Evolutionary conservation across 306 rosid genomes (phyloP), one percentile per base, ranked within the genome.

Genomic region (Mimosa bimucronata): DNA sequence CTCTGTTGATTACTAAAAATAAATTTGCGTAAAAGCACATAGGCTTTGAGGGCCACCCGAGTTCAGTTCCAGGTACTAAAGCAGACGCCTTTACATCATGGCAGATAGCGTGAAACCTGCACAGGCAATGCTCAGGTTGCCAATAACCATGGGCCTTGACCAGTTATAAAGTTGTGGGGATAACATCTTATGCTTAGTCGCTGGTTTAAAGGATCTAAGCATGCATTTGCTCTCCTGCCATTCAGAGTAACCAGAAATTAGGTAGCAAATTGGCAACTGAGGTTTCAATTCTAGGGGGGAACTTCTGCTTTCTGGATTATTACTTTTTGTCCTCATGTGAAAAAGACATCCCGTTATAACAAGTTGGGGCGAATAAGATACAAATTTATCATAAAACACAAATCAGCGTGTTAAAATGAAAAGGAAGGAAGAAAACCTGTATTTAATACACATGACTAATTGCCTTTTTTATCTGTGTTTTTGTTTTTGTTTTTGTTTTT

Each of bases 201-300:
- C 87, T 78, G 90, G 89, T 90, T 90, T 87, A 88, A 90, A 86
- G 77, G 88, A 89, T 83, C 87, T 84, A 88, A 92, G 89, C 77
- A 85, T 66, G 89, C 92, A 92, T 87, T 92, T 92, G 91, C 83
- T 90, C 83, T 68, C 97, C 98, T 92, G 97, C 85, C 91, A 95
- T 86, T 79, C 62, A 58, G 84, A 88, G 88, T 73, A 85, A 82
- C 74, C 77, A 90, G 66, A 85, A 86, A 85, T 88, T 79, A 92
- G 70, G 86, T 73, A 80, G 80, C 81, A 87, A 66, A 79, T 88
- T 75, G 75, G 83, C 78, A 82, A 10, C 76, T 28, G 74, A 68
- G 81, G 75, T 76, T 86, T 73, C 75, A 69, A 52, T 77, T 44
- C 48, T 69, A 67, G 31, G 34, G 21, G 74, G 1, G 19, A n/a